Base-by-base conservation (phyloP, 148 eudicot genomes). In the Fagopyrum esculentum region DNA sequence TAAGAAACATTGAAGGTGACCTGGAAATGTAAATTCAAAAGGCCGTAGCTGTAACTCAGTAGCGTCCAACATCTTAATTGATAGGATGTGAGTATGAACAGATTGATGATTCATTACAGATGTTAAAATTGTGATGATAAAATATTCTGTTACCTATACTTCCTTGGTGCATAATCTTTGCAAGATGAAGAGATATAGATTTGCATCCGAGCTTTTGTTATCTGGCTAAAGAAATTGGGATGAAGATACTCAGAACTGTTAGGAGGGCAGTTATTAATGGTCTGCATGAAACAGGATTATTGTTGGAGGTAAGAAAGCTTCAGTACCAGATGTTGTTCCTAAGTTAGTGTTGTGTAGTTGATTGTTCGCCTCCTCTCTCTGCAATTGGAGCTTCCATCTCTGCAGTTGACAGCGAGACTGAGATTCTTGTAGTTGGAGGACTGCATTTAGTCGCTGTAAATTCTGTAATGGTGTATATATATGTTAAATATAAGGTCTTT, bases 131-230 rank as follows among this genome's bases (percentile, higher is more conserved):
- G 84, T 87, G 96, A 85, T 83, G 66, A 17, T 75, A n/a, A 95
- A 87, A 77, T 97, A 95, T 83, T 90, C 87, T 49, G 87, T 86
- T 87, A 92, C 98, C 26, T 92, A 89, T 77, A 81, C 97, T 9
- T 87, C 93, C 57, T 77, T 95, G 86, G 90, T 95, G 74, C 95
- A 89, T 77, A 90, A 87, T 81, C 90, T 95, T 77, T 95, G 98
- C 82, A 89, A 80, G 80, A 90, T 75, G 74, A 69, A 92, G 78
- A 85, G 85, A 77, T 92, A 70, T 77, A 85, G 79, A 79, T 71
- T 75, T 84, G 98, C 98, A 73, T 83, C 92, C 57, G 87, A 86
- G 80, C 77, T 95, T 35, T 81, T 95, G 83, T 76, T 92, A 45
- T 86, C 97, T 72, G 90, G 92, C 76, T 35, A 70, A 86, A 55